Conservation (phyloP, 2,329 filamentous ascomycete species). For the Cryphonectria nitschkei region DNA sequence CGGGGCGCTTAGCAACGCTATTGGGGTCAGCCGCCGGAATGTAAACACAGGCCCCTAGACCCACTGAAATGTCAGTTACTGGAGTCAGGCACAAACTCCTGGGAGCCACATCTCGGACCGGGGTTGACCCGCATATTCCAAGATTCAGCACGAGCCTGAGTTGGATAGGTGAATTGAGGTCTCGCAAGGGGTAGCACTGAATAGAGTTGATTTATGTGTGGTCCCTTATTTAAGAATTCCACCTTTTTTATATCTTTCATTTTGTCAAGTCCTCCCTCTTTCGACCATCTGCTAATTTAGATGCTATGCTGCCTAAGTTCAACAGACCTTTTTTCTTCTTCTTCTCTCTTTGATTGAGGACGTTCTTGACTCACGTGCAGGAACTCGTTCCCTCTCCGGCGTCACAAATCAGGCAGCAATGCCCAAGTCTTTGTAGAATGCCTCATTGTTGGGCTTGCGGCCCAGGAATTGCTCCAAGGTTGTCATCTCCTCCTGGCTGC, state of each 20-base stretch:
- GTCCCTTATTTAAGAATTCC: not conserved
- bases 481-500: slow-evolving; percentile 79
- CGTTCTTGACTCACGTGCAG: too few species aligned
- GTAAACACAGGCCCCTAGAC: slow-evolving; percentile 16
- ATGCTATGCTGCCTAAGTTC: not conserved
- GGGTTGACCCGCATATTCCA: not conserved
- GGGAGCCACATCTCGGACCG: not conserved
- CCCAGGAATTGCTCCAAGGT: slow-evolving; percentile 79
- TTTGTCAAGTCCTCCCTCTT: too few species aligned
- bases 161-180: not conserved
- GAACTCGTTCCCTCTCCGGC: not conserved
- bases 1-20: slow-evolving; percentile 1
- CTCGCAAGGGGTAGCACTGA: not conserved
- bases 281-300: not conserved
- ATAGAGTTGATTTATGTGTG: not conserved
- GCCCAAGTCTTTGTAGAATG: slow-evolving; percentile 80
- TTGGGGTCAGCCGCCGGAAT: slow-evolving; percentile 10
- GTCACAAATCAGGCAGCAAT: slow-evolving; percentile 36
- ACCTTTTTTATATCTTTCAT: not conserved
- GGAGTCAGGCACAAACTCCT: slow-evolving; percentile 6
- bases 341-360: too few species aligned
- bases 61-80: slow-evolving; percentile 8
- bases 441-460: slow-evolving; percentile 73
- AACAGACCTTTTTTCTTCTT: too few species aligned
- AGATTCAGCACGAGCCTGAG: not conserved